phyloP scores from a whole-genome alignment of 2,329 filamentous ascomycete genomes.

The Daldinia sp. region DNA sequence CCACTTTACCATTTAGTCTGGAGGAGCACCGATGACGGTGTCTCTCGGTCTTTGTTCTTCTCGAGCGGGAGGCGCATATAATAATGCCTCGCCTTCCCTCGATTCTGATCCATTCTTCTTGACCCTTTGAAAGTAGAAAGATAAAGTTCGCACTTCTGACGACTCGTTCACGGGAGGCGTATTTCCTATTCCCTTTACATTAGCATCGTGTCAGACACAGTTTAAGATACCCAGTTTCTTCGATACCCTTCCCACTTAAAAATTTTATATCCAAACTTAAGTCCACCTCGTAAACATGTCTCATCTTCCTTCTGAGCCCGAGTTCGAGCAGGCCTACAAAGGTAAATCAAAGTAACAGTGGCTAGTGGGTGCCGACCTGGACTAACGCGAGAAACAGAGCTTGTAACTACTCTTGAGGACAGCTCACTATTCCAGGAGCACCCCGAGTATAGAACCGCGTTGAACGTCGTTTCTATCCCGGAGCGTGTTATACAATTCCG shows the following conservation, averaged over 20 bases:
- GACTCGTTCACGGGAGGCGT: slow-evolving; percentile 10
- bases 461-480: slow-evolving; percentile 87
- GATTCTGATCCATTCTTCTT: slow-evolving; percentile 9
- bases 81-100: slow-evolving; percentile 32
- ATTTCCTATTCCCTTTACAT: slow-evolving; percentile 13
- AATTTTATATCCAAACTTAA: slow-evolving; percentile 15
- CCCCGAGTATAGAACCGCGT: slow-evolving; percentile 93
- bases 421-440: slow-evolving; percentile 92
- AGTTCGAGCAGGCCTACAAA: slow-evolving; percentile 99
- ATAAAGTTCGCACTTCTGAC: slow-evolving; percentile 19
- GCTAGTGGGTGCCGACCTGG: slow-evolving; percentile 6
- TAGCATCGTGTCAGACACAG: slow-evolving; percentile 17
- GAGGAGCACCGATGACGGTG: slow-evolving; percentile 40
- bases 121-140: background rate
- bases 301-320: slow-evolving; percentile 87
- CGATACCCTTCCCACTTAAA: slow-evolving; percentile 21
- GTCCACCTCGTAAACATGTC: slow-evolving; percentile 68
- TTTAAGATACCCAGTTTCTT: slow-evolving; percentile 34
- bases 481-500: slow-evolving; percentile 98
- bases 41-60: slow-evolving; percentile 3
- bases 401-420: slow-evolving; percentile 93
- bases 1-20: slow-evolving; percentile 17
- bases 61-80: slow-evolving; percentile 23
- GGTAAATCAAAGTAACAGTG: slow-evolving; percentile 63
- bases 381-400: slow-evolving; percentile 70